These are phyloP conservation scores for Poa annua DNA, from an alignment of 176 grass and related monocot species.

Conservation along the genomic window DNA sequence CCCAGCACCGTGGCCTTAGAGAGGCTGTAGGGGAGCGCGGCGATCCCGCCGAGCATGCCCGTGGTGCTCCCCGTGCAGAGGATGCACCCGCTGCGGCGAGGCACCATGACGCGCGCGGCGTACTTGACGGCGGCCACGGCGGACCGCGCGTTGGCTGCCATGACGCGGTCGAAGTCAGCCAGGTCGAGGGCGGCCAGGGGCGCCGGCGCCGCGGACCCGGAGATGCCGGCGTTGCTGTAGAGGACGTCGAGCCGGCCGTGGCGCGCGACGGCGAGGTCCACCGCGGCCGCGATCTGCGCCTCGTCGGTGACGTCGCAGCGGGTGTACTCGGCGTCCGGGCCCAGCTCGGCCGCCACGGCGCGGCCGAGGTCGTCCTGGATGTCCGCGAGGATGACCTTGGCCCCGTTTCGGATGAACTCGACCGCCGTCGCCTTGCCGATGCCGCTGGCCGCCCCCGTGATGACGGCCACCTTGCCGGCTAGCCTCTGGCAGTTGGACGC, in stretches of 20 bases:
- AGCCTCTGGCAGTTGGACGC: constrained; percentile 3
- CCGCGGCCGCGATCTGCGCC: constrained; percentile 40
- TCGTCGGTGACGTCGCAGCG: constrained; percentile 51
- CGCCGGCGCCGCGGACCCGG: constrained; percentile 4
- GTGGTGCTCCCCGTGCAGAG: constrained; percentile 68
- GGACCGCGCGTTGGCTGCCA: constrained; percentile 63
- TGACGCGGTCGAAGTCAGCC: constrained; percentile 74
- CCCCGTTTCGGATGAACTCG: constrained; percentile 45
- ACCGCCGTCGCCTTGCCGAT: constrained; percentile 41
- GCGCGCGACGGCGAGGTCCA: constrained; percentile 40
- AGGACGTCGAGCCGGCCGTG: constrained; percentile 52
- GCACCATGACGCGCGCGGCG: constrained; percentile 81
- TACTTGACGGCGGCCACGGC: constrained; percentile 69
- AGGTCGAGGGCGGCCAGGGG: constrained; percentile 54
- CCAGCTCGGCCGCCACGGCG: constrained; percentile 46
- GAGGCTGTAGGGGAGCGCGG: constrained; percentile 48
- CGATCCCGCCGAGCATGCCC: constrained; percentile 45
- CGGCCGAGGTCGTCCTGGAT: constrained; percentile 50
- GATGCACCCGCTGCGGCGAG: constrained; percentile 54
- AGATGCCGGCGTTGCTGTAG: constrained; percentile 52
- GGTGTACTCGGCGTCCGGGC: constrained; percentile 36
- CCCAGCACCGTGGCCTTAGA: constrained; percentile 39
- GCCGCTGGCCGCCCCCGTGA: constrained; percentile 45
- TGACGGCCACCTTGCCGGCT: constrained; percentile 37
- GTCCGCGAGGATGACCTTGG: constrained; percentile 47